Evolutionary conservation across 2,329 filamentous ascomycete genomes (phyloP), one percentile per base, ranked within the genome.

Genomic region (Fusarium multiceps): DNA sequence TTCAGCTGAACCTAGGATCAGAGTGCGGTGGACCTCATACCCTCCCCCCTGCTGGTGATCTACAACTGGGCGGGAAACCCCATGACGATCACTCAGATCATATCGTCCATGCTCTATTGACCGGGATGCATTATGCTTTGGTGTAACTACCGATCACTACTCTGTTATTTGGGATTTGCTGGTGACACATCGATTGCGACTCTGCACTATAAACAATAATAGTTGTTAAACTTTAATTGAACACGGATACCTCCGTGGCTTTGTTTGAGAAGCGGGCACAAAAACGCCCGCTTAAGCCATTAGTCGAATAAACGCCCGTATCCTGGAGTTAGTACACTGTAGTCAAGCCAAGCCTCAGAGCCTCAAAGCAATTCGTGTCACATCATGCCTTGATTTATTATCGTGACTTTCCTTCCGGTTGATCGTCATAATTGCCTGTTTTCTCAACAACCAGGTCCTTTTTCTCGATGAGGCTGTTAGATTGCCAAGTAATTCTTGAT

Each of bases 21-120:
- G 34, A 37, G 16, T 37, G 5, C 34, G n/a, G n/a, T 66, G 47
- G 32, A 42, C 23, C 32, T 45, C 23, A 25, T 46, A 28, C 42
- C 16, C 20, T 25, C 7, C 8, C 16, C 25, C 20, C 21, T 46
- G 61, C 20, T 42, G 23, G 9, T 49, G 40, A 56, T 59, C 61
- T 16, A 27, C 34, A 12, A 40, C 21, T n/a, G 23, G 48, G 50
- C 13, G 4, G 34, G 23, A 13, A 30, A 21, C 25, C 11, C 48
- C 58, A 48, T 63, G 59, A 12, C 10, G 6, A 45, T 23, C 23
- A 48, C 30, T 49, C 55, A 25, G 47, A 62, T 66, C 62, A 62
- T 62, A 5, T 27, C 27, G 7, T 13, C n/a, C 13, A 23, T 32
- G 20, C 13, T 32, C 21, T 28, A 12, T n/a, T 27, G 7, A 9